Evolutionary conservation across 2,329 filamentous ascomycete species (phyloP).

Genomic region (Stagonosporopsis vannaccii): DNA sequence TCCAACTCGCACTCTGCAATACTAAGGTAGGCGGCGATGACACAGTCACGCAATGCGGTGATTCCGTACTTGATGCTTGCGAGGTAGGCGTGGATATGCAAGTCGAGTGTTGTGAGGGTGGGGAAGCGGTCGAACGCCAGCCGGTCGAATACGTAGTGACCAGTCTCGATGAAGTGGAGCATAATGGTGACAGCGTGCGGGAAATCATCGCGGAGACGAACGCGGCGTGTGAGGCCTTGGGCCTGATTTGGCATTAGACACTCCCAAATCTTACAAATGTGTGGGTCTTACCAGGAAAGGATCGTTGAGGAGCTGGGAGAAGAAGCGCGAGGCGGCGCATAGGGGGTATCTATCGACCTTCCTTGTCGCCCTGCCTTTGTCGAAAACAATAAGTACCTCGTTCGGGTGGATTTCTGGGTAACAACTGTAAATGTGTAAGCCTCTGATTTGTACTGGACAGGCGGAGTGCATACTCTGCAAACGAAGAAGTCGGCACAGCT

Average conservation of each 20-base stretch:
- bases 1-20: conserved; percentile 19
- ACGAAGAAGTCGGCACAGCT: conserved; percentile 1
- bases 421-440: conserved; percentile 13
- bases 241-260: not conserved
- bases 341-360: conserved; percentile 27
- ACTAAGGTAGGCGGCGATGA: conserved; percentile 22
- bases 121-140: conserved; percentile 16
- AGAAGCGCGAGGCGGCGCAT: conserved; percentile 25
- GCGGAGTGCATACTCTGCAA: conserved; percentile 15
- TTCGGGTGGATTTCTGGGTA: conserved; percentile 18
- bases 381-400: conserved; percentile 28
- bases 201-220: conserved; percentile 33
- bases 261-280: not conserved
- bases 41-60: conserved; percentile 16
- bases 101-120: conserved; percentile 31
- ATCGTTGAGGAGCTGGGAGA: conserved; percentile 20
- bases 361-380: conserved; percentile 22
- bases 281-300: conserved; percentile 16
- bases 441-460: not conserved
- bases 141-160: conserved; percentile 27
- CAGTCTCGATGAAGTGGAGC: conserved; percentile 30
- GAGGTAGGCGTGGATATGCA: conserved; percentile 37
- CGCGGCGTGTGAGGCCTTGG: not conserved
- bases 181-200: conserved; percentile 28
- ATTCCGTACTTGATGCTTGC: conserved; percentile 31